A percentile compares a stretch with the other conserved stretches of the same genome.
Conservation (phyloP, 2,329 filamentous ascomycete species). For the Mycosphaerelloides madeirae region DNA sequence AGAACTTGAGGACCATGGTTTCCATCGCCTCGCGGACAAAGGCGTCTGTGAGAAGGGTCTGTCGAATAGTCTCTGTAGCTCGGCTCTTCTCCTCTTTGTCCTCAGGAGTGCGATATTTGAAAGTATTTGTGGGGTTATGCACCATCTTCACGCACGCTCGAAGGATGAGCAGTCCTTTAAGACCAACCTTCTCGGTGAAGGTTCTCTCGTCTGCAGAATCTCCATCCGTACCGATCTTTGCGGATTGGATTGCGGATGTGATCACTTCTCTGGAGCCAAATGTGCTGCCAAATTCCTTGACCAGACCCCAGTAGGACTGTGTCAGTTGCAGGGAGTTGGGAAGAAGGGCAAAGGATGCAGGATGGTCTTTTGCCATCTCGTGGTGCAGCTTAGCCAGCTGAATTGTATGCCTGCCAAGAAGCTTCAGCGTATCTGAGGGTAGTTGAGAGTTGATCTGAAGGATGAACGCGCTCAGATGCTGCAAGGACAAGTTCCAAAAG, state of each 20-base stretch:
- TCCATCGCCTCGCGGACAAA: conserved; percentile 80
- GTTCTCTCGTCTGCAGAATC: conserved; percentile 36
- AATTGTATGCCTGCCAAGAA: conserved; percentile 79
- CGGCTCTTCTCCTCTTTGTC: conserved; percentile 70
- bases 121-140: conserved; percentile 72
- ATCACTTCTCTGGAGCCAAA: conserved; percentile 54
- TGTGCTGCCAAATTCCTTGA: conserved; percentile 69
- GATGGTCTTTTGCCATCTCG: conserved; percentile 73
- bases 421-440: conserved; percentile 6
- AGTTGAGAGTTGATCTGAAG: conserved; percentile 39
- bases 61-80: conserved; percentile 65
- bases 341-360: conserved; percentile 76
- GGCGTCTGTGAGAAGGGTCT: conserved; percentile 67
- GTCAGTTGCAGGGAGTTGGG: conserved; percentile 74
- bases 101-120: conserved; percentile 73
- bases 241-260: conserved; percentile 20
- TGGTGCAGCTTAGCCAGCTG: conserved; percentile 91
- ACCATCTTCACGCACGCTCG: conserved; percentile 80
- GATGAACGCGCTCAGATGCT: conserved; percentile 74
- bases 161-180: conserved; percentile 78
- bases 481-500: conserved; percentile 75
- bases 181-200: conserved; percentile 65
- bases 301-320: conserved; percentile 78
- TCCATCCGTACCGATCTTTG: conserved; percentile 46
- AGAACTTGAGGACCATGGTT: conserved; percentile 77